Percentiles rank a stretch among this genome's conserved stretches.
Evolutionary conservation across 1,284 basidiomycete genomes (phyloP).

Genomic region (Irpex lacteus): DNA sequence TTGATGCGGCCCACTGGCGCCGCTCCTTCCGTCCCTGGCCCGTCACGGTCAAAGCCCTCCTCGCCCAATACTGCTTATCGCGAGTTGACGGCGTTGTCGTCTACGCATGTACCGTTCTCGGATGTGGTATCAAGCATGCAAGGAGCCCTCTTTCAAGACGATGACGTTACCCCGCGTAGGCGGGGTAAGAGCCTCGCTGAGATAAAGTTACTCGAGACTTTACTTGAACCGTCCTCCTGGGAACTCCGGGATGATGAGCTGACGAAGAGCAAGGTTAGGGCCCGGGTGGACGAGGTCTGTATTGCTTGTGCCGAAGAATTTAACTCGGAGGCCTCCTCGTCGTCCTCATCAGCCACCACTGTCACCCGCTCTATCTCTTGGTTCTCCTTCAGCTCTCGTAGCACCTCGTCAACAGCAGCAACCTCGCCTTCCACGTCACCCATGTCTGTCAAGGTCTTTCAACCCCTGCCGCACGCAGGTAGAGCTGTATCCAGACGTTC

Average conservation of each 20-base stretch:
- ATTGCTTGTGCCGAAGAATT: conserved; percentile 27
- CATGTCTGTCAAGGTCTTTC: conserved; percentile 19
- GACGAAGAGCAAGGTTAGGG: conserved; percentile 33
- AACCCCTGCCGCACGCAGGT: not conserved
- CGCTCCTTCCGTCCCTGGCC: conserved; percentile 16
- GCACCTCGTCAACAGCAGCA: conserved; percentile 33
- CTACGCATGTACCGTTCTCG: conserved; percentile 38
- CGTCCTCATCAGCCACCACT: conserved; percentile 25
- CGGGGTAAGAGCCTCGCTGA: conserved; percentile 29
- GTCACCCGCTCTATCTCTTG: conserved; percentile 47
- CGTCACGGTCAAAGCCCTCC: conserved; percentile 14
- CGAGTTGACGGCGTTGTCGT: conserved; percentile 21
- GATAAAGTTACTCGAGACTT: conserved; percentile 42
- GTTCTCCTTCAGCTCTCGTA: conserved; percentile 51
- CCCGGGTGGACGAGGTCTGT: conserved; percentile 14
- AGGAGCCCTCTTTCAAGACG: conserved; percentile 55
- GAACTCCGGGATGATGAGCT: conserved; percentile 27
- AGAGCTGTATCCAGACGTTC: not conserved
- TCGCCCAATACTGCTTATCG: conserved; percentile 21
- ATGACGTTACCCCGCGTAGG: conserved; percentile 27
- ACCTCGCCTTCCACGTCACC: conserved; percentile 37
- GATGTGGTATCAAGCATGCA: conserved; percentile 59
- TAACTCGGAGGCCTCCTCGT: conserved; percentile 1
- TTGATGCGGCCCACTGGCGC: conserved; percentile 20
- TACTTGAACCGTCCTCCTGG: conserved; percentile 45